Base-by-base conservation (phyloP, 2,329 filamentous ascomycete species). In the Tolypocladium paradoxum region DNA sequence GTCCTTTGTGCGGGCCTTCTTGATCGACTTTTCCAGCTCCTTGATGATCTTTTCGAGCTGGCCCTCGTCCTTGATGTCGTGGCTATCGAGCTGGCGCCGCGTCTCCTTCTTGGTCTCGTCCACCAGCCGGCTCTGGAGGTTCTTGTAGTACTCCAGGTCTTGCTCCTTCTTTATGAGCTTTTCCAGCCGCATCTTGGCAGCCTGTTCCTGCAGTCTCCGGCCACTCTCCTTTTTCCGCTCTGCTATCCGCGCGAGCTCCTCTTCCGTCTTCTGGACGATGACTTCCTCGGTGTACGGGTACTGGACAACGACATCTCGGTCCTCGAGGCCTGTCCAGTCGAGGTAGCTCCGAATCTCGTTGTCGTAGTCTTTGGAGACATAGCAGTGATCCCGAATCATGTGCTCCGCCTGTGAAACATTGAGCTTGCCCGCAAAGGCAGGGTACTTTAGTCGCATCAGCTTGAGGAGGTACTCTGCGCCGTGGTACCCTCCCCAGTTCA, bases 171-270 rank as follows among this genome's bases (percentile, higher is more conserved):
- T 88, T 67, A 97, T 89, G 48, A 99, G 76, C 63, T 95, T 95
- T 59, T 99, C 93, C 0, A 99, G 74, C 8, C 93, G 85, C 90
- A 96, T 96, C 70, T 96, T 97, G 11, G 92, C 92, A 0, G 93
- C 93, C 69, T 99, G 93, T 63, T 96, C 90, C 68, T 99, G 93
- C 29, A 99, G 67, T 47, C 95, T 79, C 58, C 93, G 79, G 0
- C 93, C 93, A 60, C 90, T 93, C 70, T 99, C 93, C 68, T 95
- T 95, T 65, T 95, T 90, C 66, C 92, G 87, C 74, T 99, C 93
- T 12, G 92, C 90, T 58, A 95, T 89, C 40, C 84, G 80, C 2
- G 88, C 90, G 18, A 99, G 78, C 68, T 99, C 93, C 67, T 97
- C 93, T 64, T 95, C 89, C 2, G 87, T 93, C 73, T 99, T 99